These are phyloP conservation scores for Shiraia sp. DNA, from an alignment of 2,329 filamentous ascomycete species.

Conservation along the genomic window DNA sequence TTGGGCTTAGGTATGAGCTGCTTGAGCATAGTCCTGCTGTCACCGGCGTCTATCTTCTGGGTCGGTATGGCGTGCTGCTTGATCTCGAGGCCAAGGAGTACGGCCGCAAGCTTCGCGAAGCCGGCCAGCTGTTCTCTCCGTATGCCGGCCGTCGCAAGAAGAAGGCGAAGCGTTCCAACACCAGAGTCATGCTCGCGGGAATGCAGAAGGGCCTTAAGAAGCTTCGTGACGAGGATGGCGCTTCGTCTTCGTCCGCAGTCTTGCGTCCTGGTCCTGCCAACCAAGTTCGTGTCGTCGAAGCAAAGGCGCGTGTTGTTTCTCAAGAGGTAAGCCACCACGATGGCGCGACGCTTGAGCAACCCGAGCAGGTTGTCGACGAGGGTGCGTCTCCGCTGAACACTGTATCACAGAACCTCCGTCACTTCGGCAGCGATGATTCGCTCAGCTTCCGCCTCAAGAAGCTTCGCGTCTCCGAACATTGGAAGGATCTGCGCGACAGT, in stretches of 20 bases:
- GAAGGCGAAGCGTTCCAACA: slow-evolving; percentile 9
- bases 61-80: slow-evolving; percentile 33
- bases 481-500: neutral
- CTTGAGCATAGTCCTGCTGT: slow-evolving; percentile 29
- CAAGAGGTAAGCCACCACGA: too few relatives aligned
- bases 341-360: too few relatives aligned
- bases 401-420: too few relatives aligned
- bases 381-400: too few relatives aligned
- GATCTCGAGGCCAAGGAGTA: slow-evolving; percentile 21
- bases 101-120: slow-evolving; percentile 2
- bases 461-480: neutral
- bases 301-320: neutral
- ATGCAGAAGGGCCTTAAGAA: slow-evolving; percentile 1
- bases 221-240: neutral
- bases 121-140: too few relatives aligned
- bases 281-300: neutral
- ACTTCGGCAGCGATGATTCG: too few relatives aligned
- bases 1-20: slow-evolving; percentile 30
- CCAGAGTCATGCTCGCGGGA: slow-evolving; percentile 3
- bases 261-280: neutral
- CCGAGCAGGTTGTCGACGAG: too few relatives aligned
- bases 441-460: slow-evolving; percentile 1
- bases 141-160: too few relatives aligned
- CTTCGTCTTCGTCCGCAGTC: neutral
- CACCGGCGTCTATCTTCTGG: slow-evolving; percentile 28